A percentile compares a stretch with the other conserved stretches of the same genome.
phyloP scores from a whole-genome alignment of 805 yeast genomes.

The Blastobotrys americana region DNA sequence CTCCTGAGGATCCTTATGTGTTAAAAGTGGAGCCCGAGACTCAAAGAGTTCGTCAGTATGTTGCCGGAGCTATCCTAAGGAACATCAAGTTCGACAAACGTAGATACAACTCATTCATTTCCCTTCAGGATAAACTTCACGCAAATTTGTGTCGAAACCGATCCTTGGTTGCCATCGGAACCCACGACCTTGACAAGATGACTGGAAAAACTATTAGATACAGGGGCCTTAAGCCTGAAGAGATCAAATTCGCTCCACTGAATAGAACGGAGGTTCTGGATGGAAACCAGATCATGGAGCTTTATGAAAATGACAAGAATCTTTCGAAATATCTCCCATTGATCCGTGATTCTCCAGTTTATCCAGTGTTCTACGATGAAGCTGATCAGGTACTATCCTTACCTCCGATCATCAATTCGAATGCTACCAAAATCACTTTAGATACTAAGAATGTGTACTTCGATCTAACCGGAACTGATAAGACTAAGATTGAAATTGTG shows the following conservation, averaged over 20 bases:
- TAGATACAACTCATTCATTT: constrained; percentile 87
- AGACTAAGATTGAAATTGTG: constrained; percentile 88
- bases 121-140: constrained; percentile 93
- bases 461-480: constrained; percentile 93
- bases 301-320: constrained; percentile 85
- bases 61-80: constrained; percentile 90
- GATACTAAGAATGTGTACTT: constrained; percentile 83
- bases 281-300: constrained; percentile 77
- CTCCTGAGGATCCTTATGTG: constrained; percentile 51
- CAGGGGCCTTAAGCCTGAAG: constrained; percentile 74
- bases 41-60: constrained; percentile 74
- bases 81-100: constrained; percentile 74
- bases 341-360: constrained; percentile 79
- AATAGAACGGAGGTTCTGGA: constrained; percentile 45
- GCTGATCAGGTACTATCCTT: constrained; percentile 73
- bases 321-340: constrained; percentile 83
- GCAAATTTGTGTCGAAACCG: constrained; percentile 94
- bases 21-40: constrained; percentile 74
- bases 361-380: constrained; percentile 81
- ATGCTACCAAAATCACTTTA: constrained; percentile 78
- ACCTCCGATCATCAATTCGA: constrained; percentile 96
- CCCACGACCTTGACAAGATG: constrained; percentile 84
- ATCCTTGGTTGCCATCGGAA: constrained; percentile 96
- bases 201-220: constrained; percentile 71
- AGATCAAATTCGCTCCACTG: constrained; percentile 48